phyloP scores from a whole-genome alignment of 306 rosid genomes.

The Corylus heterophylla region DNA sequence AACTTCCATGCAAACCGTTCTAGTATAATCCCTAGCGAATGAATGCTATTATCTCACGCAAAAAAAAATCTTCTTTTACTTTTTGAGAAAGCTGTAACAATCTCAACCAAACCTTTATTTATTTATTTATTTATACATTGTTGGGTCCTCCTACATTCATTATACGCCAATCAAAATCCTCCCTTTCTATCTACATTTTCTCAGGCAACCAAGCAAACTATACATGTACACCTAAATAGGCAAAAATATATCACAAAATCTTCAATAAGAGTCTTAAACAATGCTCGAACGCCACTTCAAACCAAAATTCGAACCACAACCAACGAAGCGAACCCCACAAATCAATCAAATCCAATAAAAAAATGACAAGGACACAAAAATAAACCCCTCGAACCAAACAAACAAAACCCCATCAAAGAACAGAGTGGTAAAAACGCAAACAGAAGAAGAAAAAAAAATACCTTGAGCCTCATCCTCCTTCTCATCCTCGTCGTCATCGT shows the following conservation, averaged over 20 bases:
- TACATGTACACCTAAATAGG: background rate
- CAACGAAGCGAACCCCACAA: background rate
- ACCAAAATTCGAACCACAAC: background rate
- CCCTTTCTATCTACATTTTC: background rate
- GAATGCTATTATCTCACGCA: background rate
- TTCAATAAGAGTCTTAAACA: background rate
- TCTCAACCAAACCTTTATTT: background rate
- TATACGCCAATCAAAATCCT: background rate
- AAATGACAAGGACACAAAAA: background rate
- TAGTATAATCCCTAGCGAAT: background rate
- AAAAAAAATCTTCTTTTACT: background rate
- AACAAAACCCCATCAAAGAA: background rate
- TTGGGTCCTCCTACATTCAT: background rate
- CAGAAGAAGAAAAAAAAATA: background rate
- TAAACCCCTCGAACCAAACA: background rate
- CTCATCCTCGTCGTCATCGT: conserved; percentile 48
- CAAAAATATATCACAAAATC: background rate
- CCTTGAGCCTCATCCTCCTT: conserved; percentile 68
- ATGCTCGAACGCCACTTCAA: background rate
- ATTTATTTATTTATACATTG: background rate
- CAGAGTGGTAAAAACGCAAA: background rate
- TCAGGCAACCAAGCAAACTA: background rate
- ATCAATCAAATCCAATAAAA: background rate
- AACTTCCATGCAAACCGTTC: background rate
- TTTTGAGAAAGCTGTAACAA: background rate